Conservation (phyloP, 2,329 filamentous ascomycete genomes). For the Rhinocladiella similis region DNA sequence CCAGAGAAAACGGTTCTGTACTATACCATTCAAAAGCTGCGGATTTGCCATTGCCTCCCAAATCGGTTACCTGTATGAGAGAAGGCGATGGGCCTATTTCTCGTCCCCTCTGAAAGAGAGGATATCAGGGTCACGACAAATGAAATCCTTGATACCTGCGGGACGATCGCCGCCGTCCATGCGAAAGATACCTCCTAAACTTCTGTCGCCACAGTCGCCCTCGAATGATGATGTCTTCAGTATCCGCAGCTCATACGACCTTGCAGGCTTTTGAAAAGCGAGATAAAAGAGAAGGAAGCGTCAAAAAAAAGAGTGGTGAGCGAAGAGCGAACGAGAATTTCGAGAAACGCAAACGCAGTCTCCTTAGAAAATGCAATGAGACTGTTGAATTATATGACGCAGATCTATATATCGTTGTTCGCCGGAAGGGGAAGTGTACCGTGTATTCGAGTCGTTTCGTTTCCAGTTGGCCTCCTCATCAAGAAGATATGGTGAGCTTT, state of each 20-base stretch:
- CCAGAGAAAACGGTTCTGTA: neutral
- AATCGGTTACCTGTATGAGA: neutral
- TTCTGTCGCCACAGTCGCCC: neutral
- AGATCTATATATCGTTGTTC: conserved; percentile 9
- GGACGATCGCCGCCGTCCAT: neutral
- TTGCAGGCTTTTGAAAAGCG: conserved; percentile 1
- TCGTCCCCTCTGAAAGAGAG: neutral
- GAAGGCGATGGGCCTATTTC: neutral
- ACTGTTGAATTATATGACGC: conserved; percentile 7
- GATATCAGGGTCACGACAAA: neutral
- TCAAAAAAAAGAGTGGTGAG: conserved; percentile 2
- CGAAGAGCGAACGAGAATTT: conserved; percentile 15
- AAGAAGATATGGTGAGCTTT: conserved; percentile 11
- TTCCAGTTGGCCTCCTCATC: conserved; percentile 5
- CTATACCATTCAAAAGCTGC: neutral
- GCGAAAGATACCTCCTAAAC: neutral
- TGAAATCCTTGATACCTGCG: neutral
- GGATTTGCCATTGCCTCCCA: neutral
- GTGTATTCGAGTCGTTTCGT: conserved; percentile 4
- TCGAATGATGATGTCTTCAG: conserved; percentile 6
- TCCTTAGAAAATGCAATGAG: conserved; percentile 13
- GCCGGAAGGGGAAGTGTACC: conserved; percentile 8
- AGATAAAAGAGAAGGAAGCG: conserved; percentile 7
- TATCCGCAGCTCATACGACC: neutral
- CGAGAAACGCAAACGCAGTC: conserved; percentile 12